phyloP scores from a whole-genome alignment of 345 rosid genomes.

The Citrus trifoliata region DNA sequence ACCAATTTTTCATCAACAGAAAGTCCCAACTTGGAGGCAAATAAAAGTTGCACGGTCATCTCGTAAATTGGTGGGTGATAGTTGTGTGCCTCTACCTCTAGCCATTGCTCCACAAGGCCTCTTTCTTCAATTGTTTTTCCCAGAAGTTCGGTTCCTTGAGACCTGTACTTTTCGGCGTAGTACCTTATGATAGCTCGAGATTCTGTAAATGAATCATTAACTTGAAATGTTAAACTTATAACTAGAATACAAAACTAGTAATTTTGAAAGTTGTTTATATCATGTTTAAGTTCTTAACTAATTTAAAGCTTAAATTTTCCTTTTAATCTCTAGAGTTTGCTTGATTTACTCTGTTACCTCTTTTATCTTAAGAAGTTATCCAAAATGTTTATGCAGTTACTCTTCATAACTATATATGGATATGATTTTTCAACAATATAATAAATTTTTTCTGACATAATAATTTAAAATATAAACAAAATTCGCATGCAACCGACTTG shows the following conservation, averaged over 20 bases:
- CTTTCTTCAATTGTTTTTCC: slow-evolving; percentile 42
- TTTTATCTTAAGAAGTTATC: too few species aligned
- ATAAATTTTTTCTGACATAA: too few species aligned
- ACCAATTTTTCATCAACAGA: slow-evolving; percentile 39
- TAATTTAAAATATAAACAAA: too few species aligned
- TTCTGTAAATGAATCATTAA: slow-evolving; percentile 28
- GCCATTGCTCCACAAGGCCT: slow-evolving; percentile 70
- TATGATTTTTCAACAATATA: too few species aligned
- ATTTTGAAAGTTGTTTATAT: too few species aligned
- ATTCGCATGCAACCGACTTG: too few species aligned
- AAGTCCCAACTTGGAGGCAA: slow-evolving; percentile 40
- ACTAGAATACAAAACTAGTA: not conserved
- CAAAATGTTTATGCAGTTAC: too few species aligned
- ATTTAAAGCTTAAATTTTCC: too few species aligned
- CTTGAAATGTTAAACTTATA: not conserved
- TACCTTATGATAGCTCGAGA: slow-evolving; percentile 70
- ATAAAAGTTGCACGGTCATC: slow-evolving; percentile 40
- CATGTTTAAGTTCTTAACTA: too few species aligned
- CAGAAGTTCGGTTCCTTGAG: slow-evolving; percentile 41
- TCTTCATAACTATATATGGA: too few species aligned
- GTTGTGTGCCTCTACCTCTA: slow-evolving; percentile 55
- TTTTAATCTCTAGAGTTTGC: too few species aligned
- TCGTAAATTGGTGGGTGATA: slow-evolving; percentile 48
- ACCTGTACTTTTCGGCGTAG: slow-evolving; percentile 58
- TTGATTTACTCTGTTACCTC: too few species aligned